Percentiles rank a stretch among this genome's conserved stretches.
Conservation (phyloP, 257 asterid species). For the Solanum microdontum region DNA sequence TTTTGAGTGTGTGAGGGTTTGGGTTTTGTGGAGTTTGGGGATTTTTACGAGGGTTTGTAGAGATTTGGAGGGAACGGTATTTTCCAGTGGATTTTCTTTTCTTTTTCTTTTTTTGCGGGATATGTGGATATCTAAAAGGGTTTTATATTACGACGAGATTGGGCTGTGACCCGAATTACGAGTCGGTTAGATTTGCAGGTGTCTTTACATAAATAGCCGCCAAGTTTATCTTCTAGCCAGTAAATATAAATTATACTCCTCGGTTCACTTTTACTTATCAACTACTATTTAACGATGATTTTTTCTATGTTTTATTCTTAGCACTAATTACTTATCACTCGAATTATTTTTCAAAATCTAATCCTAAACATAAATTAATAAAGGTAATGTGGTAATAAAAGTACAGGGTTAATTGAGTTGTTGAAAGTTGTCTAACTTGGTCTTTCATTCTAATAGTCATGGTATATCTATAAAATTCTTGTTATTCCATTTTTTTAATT, state of each 20-base stretch:
- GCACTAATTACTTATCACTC: no score
- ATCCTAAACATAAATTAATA: no score
- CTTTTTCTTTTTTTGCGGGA: neutral
- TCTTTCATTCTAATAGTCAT: no score
- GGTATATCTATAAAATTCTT: neutral
- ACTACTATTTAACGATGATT: no score
- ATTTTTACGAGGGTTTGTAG: neutral
- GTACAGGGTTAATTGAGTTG: neutral
- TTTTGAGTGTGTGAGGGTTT: neutral
- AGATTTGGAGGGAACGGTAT: slow-evolving; percentile 21
- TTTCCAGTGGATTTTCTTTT: neutral
- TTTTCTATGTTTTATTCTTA: no score
- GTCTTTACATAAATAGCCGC: neutral
- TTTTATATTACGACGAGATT: neutral
- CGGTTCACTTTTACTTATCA: neutral
- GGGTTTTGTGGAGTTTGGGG: neutral
- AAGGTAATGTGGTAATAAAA: neutral
- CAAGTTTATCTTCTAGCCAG: neutral
- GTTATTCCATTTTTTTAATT: no score
- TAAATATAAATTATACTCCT: neutral
- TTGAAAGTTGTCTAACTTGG: neutral
- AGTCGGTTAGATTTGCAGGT: neutral
- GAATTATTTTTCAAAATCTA: no score
- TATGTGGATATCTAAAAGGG: neutral
- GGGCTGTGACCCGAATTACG: neutral